Evolutionary conservation across 306 rosid genomes (phyloP).

Genomic region (Glycine latifolia): DNA sequence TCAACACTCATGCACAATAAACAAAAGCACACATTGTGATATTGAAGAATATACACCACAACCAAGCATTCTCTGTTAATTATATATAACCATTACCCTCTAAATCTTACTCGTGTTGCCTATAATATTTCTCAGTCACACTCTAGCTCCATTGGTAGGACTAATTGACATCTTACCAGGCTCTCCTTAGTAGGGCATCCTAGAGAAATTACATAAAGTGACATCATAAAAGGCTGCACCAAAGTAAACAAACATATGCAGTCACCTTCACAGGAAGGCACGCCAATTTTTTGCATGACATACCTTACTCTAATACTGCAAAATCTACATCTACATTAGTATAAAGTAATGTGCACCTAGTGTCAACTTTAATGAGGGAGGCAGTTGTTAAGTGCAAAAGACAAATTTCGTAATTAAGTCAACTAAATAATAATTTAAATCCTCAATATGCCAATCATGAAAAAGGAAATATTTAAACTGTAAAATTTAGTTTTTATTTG

Average conservation of each 20-base stretch:
- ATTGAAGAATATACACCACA: constrained; percentile 15
- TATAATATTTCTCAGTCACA: background rate
- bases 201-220: background rate
- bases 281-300: constrained; percentile 1
- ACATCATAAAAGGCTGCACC: too few relatives aligned
- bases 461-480: constrained; percentile 13
- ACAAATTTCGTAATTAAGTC: background rate
- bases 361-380: constrained; percentile 15
- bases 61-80: background rate
- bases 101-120: background rate
- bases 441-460: constrained; percentile 1
- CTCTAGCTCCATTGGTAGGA: background rate
- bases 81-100: background rate
- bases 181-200: background rate
- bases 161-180: background rate
- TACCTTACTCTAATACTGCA: background rate
- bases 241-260: too few relatives aligned
- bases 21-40: background rate
- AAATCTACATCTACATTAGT: background rate
- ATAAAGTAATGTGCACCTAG: background rate
- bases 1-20: background rate
- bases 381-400: constrained; percentile 11
- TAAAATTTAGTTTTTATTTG: background rate
- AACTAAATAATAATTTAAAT: constrained; percentile 4
- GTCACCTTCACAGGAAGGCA: too few relatives aligned